These are phyloP conservation scores for Fomes fomentarius DNA, from an alignment of 1,284 basidiomycete genomes.

Conservation along the genomic window DNA sequence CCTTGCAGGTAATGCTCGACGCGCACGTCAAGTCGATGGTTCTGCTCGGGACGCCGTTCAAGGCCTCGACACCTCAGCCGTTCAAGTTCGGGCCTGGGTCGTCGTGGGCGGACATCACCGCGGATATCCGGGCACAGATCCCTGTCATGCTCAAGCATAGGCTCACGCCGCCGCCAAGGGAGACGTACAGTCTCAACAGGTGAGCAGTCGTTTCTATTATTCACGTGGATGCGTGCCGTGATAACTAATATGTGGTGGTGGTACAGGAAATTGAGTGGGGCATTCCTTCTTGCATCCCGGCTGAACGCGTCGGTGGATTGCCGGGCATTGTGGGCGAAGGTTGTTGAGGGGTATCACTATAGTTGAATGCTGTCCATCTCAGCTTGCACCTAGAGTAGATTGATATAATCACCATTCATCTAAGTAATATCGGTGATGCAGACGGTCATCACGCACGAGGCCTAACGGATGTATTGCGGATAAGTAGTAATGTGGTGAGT, in stretches of 20 bases:
- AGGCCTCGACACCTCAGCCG: constrained; percentile 60
- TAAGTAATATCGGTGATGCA: no score
- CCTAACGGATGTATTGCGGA: constrained; percentile 8
- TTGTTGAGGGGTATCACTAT: constrained; percentile 40
- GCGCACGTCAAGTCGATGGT: constrained; percentile 89
- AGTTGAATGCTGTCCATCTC: neutral
- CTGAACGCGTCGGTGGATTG: constrained; percentile 82
- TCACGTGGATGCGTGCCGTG: no score
- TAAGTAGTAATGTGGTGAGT: constrained; percentile 9
- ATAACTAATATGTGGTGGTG: neutral
- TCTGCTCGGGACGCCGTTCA: constrained; percentile 84
- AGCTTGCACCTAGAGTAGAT: neutral
- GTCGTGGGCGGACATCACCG: constrained; percentile 71
- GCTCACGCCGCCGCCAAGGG: constrained; percentile 89
- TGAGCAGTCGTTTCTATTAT: no score
- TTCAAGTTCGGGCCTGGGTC: constrained; percentile 72
- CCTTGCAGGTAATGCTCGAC: constrained; percentile 82
- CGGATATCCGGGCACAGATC: constrained; percentile 78
- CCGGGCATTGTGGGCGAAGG: constrained; percentile 72
- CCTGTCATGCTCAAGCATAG: constrained; percentile 91
- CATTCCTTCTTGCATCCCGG: constrained; percentile 89
- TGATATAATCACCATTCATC: neutral
- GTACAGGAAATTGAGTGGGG: constrained; percentile 87
- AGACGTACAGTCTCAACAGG: constrained; percentile 95
- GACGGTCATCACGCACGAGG: neutral